These are phyloP conservation scores for Saksenaea vasiformis DNA, from an alignment of 371 early-diverging fungal genomes.

Conservation along the genomic window DNA sequence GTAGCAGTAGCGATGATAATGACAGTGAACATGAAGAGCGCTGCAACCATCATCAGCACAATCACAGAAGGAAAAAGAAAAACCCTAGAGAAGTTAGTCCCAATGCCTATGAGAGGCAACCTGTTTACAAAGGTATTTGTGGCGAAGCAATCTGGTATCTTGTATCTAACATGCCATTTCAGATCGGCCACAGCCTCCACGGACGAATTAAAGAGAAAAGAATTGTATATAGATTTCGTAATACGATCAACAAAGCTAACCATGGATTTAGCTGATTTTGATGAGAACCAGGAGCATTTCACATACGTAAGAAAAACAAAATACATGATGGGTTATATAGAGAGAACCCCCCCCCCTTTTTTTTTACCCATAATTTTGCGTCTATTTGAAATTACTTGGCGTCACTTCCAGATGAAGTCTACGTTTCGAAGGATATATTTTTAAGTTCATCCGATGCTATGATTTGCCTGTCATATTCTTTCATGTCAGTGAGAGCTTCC, in stretches of 20 bases:
- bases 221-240: background rate
- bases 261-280: background rate
- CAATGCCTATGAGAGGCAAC: conserved; percentile 77
- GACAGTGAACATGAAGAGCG: conserved; percentile 28
- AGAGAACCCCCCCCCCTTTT: background rate
- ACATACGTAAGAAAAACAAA: background rate
- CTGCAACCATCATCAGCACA: conserved; percentile 20
- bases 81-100: conserved; percentile 55
- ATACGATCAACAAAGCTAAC: background rate
- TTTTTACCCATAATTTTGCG: too few species aligned
- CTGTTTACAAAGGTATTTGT: conserved; percentile 49
- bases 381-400: too few species aligned
- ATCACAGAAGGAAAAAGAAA: conserved; percentile 30
- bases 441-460: too few species aligned
- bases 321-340: too few species aligned
- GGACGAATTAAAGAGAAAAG: background rate
- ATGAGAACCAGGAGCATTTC: background rate
- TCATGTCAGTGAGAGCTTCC: too few species aligned
- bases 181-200: conserved; percentile 8
- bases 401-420: too few species aligned
- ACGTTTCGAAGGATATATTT: too few species aligned
- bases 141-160: background rate
- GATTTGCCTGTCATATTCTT: too few species aligned
- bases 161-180: background rate
- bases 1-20: conserved; percentile 42